Conservation (phyloP, 2,329 filamentous ascomycete species). For the Pseudocercospora crystallina region DNA sequence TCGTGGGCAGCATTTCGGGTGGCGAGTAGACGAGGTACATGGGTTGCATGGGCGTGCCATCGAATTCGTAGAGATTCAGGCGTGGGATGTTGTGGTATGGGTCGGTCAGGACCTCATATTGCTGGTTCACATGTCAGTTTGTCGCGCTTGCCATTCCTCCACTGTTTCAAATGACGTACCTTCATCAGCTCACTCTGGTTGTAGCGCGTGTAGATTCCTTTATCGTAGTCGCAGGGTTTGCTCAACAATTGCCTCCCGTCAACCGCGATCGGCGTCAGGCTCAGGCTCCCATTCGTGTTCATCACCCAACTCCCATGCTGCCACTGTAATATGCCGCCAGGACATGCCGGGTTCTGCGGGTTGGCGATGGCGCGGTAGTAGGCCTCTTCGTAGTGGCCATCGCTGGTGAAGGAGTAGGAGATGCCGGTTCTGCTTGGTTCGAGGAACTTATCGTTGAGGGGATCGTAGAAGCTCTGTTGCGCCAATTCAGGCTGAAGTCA, state of each 20-base stretch:
- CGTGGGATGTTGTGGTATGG: slow-evolving; percentile 61
- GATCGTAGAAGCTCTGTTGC: slow-evolving; percentile 66
- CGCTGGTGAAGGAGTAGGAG: slow-evolving; percentile 70
- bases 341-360: slow-evolving; percentile 58
- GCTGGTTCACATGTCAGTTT: slow-evolving; percentile 30
- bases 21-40: slow-evolving; percentile 65
- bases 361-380: slow-evolving; percentile 69
- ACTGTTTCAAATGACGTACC: slow-evolving; percentile 44
- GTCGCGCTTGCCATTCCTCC: not conserved
- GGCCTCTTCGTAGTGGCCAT: slow-evolving; percentile 68
- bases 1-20: slow-evolving; percentile 69
- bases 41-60: slow-evolving; percentile 65
- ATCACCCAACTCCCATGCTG: slow-evolving; percentile 66
- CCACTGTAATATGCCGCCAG: slow-evolving; percentile 68
- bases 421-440: slow-evolving; percentile 68
- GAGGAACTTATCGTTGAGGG: slow-evolving; percentile 62
- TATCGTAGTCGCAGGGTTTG: slow-evolving; percentile 60
- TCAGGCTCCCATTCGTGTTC: slow-evolving; percentile 58
- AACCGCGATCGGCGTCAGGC: slow-evolving; percentile 60
- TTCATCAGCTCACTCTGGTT: slow-evolving; percentile 64
- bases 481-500: not conserved
- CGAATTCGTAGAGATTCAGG: slow-evolving; percentile 63
- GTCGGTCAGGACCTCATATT: slow-evolving; percentile 53
- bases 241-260: slow-evolving; percentile 69
- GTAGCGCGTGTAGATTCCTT: slow-evolving; percentile 63